Conservation (phyloP, 2,329 filamentous ascomycete genomes). For the Dactylellina cionopaga region DNA sequence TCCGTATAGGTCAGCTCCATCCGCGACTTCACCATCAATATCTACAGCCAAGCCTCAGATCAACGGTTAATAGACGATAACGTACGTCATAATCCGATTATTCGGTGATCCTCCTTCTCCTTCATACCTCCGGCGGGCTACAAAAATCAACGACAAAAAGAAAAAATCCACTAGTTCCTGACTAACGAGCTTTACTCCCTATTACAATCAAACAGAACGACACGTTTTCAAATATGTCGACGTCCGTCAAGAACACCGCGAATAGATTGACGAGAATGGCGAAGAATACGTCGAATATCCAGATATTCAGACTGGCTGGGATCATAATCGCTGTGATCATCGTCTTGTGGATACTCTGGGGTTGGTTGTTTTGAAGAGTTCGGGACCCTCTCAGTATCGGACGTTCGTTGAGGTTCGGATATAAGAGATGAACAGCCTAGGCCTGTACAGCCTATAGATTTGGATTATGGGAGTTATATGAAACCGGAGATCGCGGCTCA, state of each 20-base stretch:
- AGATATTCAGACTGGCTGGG: slow-evolving; percentile 86
- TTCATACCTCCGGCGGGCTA: background rate
- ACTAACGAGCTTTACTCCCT: background rate
- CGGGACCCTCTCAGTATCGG: no score
- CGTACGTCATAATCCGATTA: no score
- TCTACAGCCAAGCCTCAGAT: slow-evolving; percentile 92
- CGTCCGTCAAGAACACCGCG: slow-evolving; percentile 84
- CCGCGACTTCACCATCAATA: slow-evolving; percentile 93
- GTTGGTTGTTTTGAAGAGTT: slow-evolving; percentile 68
- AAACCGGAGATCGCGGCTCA: no score
- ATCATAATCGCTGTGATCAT: slow-evolving; percentile 80
- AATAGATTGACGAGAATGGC: slow-evolving; percentile 88
- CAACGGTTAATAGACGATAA: slow-evolving; percentile 89
- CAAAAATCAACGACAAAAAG: no score
- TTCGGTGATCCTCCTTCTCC: slow-evolving; percentile 13
- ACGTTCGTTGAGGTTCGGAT: background rate
- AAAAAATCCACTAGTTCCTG: background rate
- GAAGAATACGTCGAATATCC: slow-evolving; percentile 86
- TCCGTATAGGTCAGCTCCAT: slow-evolving; percentile 75
- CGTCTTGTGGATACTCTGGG: slow-evolving; percentile 77
- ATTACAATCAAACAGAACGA: slow-evolving; percentile 74
- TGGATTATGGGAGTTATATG: background rate
- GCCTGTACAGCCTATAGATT: no score
- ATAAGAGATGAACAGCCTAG: no score
- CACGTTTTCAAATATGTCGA: slow-evolving; percentile 87